Conservation (phyloP, 139 green algal species). For the Micromonas pusilla region DNA sequence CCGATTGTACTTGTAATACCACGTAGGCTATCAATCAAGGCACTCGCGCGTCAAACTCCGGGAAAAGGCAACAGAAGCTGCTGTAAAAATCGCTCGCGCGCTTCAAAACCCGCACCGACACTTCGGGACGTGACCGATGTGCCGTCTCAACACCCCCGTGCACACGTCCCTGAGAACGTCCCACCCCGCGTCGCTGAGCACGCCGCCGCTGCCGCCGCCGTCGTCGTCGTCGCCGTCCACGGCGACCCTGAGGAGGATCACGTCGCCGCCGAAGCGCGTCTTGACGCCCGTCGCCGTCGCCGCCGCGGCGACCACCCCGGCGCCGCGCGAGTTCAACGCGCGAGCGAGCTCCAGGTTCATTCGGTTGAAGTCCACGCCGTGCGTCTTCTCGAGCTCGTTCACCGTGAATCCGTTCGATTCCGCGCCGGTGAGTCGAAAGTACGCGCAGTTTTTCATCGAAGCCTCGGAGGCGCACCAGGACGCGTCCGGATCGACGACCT, state of each 20-base stretch:
- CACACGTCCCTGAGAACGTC: not conserved
- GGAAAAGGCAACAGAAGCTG: too few relatives aligned
- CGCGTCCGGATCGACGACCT: not conserved
- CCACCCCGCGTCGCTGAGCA: not conserved
- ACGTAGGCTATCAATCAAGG: too few relatives aligned
- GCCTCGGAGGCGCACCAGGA: not conserved
- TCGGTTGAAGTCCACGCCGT: slow-evolving; percentile 14
- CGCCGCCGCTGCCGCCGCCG: not conserved
- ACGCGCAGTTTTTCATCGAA: not conserved
- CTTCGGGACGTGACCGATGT: slow-evolving; percentile 4
- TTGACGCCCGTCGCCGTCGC: too few relatives aligned
- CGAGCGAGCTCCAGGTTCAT: slow-evolving; percentile 1
- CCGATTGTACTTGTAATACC: too few relatives aligned
- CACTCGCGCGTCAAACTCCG: too few relatives aligned
- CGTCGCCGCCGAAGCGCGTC: not conserved
- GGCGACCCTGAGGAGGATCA: not conserved
- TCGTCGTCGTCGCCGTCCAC: not conserved
- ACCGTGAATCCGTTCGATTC: slow-evolving; percentile 8
- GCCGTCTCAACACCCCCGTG: not conserved
- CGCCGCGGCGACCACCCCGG: not conserved
- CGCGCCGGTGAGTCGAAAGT: slow-evolving; percentile 11
- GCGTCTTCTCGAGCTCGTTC: not conserved
- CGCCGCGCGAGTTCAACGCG: not conserved
- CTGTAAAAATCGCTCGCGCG: not conserved
- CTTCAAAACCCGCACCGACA: slow-evolving; percentile 18